A percentile compares a stretch with the other conserved stretches of the same genome.
phyloP scores from a whole-genome alignment of 148 eudicot genomes.

The Gaultheria prostrata region DNA sequence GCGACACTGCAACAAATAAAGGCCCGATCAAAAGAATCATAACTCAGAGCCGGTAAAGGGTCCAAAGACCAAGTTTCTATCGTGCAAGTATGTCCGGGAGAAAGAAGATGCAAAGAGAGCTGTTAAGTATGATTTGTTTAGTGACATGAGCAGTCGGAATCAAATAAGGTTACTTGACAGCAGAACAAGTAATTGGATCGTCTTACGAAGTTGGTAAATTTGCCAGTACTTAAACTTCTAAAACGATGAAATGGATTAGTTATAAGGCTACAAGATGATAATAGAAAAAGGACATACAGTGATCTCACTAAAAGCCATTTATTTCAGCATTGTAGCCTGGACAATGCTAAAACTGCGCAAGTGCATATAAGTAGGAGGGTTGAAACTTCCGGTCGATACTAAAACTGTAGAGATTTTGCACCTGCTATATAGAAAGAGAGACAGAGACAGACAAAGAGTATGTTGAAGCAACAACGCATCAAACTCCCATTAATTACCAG shows the following conservation, averaged over 20 bases:
- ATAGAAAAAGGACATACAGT: not conserved
- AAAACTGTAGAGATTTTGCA: too few species aligned
- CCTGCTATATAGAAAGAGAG: too few species aligned
- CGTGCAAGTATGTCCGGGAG: not conserved
- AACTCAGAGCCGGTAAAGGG: not conserved
- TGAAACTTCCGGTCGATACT: slow-evolving; percentile 89
- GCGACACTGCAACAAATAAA: not conserved
- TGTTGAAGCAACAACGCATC: too few species aligned
- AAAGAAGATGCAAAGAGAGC: not conserved
- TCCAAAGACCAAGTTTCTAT: not conserved
- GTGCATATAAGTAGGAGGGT: too few species aligned
- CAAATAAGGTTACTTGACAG: not conserved
- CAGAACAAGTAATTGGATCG: not conserved
- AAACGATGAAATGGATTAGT: not conserved
- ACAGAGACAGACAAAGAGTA: too few species aligned
- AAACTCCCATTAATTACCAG: too few species aligned
- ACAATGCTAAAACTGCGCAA: too few species aligned
- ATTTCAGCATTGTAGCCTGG: not conserved
- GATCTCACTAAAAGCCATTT: not conserved
- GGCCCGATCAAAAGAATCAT: too few species aligned
- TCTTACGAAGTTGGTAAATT: not conserved
- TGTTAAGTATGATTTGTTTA: not conserved
- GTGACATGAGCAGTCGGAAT: not conserved
- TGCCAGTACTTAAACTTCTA: not conserved
- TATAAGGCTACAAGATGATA: not conserved